These are phyloP conservation scores for Rhizopogon vinicolor DNA, from an alignment of 768 basidiomycete species.

Conservation along the genomic window DNA sequence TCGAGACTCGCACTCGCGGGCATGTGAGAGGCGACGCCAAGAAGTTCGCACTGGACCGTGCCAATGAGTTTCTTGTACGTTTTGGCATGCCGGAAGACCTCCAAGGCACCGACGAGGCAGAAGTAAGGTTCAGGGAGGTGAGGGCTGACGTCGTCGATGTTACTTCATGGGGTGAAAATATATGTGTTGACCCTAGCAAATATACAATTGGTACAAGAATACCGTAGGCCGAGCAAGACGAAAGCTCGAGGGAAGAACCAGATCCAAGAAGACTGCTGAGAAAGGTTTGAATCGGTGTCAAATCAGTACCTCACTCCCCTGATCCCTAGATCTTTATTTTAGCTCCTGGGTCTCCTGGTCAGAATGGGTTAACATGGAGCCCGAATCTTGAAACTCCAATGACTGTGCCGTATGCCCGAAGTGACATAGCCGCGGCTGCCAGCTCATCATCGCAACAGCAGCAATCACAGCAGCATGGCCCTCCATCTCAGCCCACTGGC, in stretches of 20 bases:
- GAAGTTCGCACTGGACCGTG: constrained; percentile 61
- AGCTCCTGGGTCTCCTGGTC: constrained; percentile 12
- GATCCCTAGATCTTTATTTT: constrained; percentile 6
- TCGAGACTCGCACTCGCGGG: constrained; percentile 54
- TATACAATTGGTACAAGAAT: constrained; percentile 56
- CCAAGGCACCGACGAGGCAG: constrained; percentile 50
- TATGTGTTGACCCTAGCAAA: constrained; percentile 1
- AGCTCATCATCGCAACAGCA: constrained; percentile 29
- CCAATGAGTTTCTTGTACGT: constrained; percentile 52
- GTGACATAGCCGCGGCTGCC: constrained; percentile 11
- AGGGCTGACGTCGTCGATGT: constrained; percentile 4
- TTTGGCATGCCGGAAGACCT: constrained; percentile 58
- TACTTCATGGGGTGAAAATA: background rate
- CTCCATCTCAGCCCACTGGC: constrained; percentile 15
- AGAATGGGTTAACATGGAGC: constrained; percentile 32
- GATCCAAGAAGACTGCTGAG: constrained; percentile 46
- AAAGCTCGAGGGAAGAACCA: constrained; percentile 51
- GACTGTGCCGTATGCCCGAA: constrained; percentile 33
- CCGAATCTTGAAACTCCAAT: constrained; percentile 31
- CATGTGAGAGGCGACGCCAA: constrained; percentile 65
- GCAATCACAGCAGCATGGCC: constrained; percentile 23
- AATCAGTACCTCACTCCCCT: background rate
- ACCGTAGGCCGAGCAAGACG: constrained; percentile 57
- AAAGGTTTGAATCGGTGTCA: constrained; percentile 32
- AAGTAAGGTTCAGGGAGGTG: constrained; percentile 60